Base-by-base conservation (phyloP, 345 rosid species). In the Draba incana region DNA sequence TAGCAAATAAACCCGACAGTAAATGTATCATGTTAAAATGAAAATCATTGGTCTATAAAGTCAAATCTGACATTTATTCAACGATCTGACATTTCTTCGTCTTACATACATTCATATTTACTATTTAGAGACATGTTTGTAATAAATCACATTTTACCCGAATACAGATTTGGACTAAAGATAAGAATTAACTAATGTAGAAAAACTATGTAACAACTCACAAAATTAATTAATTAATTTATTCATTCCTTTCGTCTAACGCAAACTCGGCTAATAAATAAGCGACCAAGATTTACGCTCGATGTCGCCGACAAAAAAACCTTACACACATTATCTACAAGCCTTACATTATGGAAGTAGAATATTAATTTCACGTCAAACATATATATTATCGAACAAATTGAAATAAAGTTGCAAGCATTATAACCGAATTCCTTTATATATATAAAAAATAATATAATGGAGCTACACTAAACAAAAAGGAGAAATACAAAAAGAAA, bases 241-340 rank as follows among this genome's bases (percentile, higher is more conserved):
- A 37, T 48, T 58, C 14, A 59, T 59, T 38, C 4, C 39, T 31
- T 69, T 10, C 37, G 24, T 50, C 48, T 47, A 57, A 50, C 67
- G 62, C 13, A 52, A 42, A 70, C 11, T 45, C 64, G 57, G 57
- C 52, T 56, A 56, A 47, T 56, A 47, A 64, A 72, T 64, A 56
- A 46, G 51, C 50, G 58, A 64, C 65, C 70, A 72, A 39, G 64
- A 64, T 39, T 54, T 37, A 71, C 76, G 16, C 45, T 55, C 31
- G 45, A 7, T 38, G 48, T 28, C 76, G n/a, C 76, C 65, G 76
- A 72, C 76, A 63, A 42, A 48, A 48, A 47, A 16, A 8, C 30
- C 64, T 27, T 56, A 13, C 57, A 38, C 65, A 63, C 48, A 45
- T 48, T 10, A 71, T 38, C 42, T 72, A 55, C 28, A 55, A 54